phyloP scores from a whole-genome alignment of 2,329 filamentous ascomycete genomes.

The Bipolaris zeicola region DNA sequence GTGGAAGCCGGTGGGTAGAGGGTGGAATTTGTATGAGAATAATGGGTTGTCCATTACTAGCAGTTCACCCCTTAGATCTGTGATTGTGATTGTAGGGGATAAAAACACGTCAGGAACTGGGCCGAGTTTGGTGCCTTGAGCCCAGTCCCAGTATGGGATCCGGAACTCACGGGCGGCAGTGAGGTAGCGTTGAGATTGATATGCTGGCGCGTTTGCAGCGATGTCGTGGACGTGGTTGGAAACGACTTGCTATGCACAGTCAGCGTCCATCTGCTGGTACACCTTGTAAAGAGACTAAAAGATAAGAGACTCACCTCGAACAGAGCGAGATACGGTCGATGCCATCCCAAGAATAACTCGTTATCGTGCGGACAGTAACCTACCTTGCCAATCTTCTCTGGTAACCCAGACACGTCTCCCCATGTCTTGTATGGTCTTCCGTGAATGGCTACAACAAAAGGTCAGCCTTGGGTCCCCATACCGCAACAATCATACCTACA shows the following conservation, averaged over 20 bases:
- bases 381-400: conserved; percentile 39
- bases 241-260: conserved; percentile 35
- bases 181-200: conserved; percentile 27
- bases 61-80: conserved; percentile 19
- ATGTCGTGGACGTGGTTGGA: conserved; percentile 28
- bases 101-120: conserved; percentile 36
- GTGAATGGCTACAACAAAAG: conserved; percentile 36
- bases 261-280: not conserved
- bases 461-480: not conserved
- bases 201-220: conserved; percentile 23
- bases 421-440: conserved; percentile 45
- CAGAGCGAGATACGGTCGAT: conserved; percentile 75
- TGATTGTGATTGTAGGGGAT: conserved; percentile 21
- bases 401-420: conserved; percentile 34
- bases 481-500: conserved; percentile 55
- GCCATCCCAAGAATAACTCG: conserved; percentile 81
- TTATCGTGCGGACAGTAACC: conserved; percentile 82
- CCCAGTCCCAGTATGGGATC: conserved; percentile 47
- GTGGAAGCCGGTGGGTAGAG: conserved; percentile 31
- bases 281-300: too few relatives aligned
- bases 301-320: conserved; percentile 55
- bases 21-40: conserved; percentile 36
- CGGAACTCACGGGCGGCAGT: conserved; percentile 39
- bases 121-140: conserved; percentile 24
- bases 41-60: conserved; percentile 37